These are phyloP conservation scores for Biscogniauxia mediterranea DNA, from an alignment of 2,329 filamentous ascomycete genomes.

Conservation along the genomic window DNA sequence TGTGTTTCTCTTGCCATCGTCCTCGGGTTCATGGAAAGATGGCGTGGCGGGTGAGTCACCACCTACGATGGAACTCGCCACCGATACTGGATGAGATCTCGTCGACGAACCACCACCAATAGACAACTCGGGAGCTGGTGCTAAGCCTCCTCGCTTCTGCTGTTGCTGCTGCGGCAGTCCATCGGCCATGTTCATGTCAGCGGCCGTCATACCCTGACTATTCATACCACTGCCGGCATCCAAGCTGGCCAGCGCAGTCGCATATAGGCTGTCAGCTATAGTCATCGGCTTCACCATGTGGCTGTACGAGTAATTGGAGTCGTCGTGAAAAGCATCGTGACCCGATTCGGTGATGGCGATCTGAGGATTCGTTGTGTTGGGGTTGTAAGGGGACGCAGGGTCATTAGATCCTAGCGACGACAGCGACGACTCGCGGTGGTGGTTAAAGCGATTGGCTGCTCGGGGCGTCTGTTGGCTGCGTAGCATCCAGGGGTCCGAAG, in stretches of 20 bases:
- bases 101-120: conserved; percentile 34
- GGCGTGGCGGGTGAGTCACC: conserved; percentile 62
- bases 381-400: conserved; percentile 58
- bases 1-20: conserved; percentile 40
- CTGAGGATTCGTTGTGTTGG: conserved; percentile 56
- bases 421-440: conserved; percentile 60
- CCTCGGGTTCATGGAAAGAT: conserved; percentile 47
- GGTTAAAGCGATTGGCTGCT: conserved; percentile 38
- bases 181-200: conserved; percentile 13
- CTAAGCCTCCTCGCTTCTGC: conserved; percentile 39
- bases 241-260: conserved; percentile 31
- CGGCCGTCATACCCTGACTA: conserved; percentile 18
- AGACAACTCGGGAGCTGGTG: conserved; percentile 46
- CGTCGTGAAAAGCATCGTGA: conserved; percentile 46
- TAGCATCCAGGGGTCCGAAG: conserved; percentile 32
- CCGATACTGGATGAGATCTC: conserved; percentile 52
- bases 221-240: conserved; percentile 31
- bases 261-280: conserved; percentile 37
- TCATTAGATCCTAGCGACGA: conserved; percentile 60
- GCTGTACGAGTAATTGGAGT: conserved; percentile 42
- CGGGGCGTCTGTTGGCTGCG: conserved; percentile 29
- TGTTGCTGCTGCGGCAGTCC: conserved; percentile 23
- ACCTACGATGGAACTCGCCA: conserved; percentile 53
- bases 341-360: conserved; percentile 52
- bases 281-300: conserved; percentile 46